A percentile compares a stretch with the other conserved stretches of the same genome.
phyloP scores from a whole-genome alignment of 176 grass and related monocot species.

The Dendrocalamus sinicus region DNA sequence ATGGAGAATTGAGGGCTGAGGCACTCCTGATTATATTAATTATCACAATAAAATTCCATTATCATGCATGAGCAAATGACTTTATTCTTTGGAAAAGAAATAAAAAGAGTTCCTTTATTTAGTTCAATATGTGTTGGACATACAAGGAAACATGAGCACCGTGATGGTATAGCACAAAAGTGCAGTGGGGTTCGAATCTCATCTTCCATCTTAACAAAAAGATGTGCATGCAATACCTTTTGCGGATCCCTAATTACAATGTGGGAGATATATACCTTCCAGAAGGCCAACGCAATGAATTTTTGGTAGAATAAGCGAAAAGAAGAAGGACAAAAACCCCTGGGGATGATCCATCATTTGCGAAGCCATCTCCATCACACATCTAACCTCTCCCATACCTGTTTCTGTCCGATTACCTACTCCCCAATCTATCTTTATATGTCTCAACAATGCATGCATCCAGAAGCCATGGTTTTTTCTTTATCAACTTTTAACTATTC shows the following conservation, averaged over 20 bases:
- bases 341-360: constrained; percentile 21
- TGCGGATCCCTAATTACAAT: background rate
- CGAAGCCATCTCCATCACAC: constrained; percentile 55
- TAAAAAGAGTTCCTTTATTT: background rate
- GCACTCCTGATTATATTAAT: background rate
- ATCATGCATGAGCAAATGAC: background rate
- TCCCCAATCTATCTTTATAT: constrained; percentile 39
- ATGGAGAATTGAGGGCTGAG: background rate
- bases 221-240: background rate
- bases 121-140: background rate
- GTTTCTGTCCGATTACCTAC: constrained; percentile 65
- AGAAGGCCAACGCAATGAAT: constrained; percentile 20
- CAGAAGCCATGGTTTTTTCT: background rate
- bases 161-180: background rate
- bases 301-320: constrained; percentile 21
- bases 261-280: background rate
- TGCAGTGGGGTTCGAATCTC: background rate
- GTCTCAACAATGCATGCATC: constrained; percentile 32
- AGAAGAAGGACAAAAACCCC: background rate
- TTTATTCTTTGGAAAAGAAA: background rate
- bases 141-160: background rate
- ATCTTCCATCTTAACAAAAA: background rate
- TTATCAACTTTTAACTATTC: constrained; percentile 26
- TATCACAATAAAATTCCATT: background rate
- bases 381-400: constrained; percentile 58